Conservation (phyloP, 1,284 basidiomycete species). For the Fomes fomentarius region DNA sequence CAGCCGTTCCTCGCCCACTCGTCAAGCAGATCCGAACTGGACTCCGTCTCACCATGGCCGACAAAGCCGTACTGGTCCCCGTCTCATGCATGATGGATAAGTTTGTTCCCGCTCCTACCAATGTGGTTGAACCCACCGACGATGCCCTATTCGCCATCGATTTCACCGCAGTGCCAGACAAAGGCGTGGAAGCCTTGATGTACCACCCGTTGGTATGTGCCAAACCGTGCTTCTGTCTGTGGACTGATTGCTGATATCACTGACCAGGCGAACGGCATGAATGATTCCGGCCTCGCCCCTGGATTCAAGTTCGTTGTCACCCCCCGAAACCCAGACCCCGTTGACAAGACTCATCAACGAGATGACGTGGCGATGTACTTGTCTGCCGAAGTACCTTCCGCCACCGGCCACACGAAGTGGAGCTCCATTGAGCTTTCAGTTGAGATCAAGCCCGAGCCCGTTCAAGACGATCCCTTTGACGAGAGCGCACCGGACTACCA, state of each 20-base stretch:
- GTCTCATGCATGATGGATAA: background rate
- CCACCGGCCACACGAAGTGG: background rate
- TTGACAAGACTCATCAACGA: background rate
- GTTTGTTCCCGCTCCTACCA: background rate
- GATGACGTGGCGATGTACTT: background rate
- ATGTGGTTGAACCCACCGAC: background rate
- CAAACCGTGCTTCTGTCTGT: background rate
- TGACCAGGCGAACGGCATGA: background rate
- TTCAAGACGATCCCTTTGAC: conserved; percentile 2
- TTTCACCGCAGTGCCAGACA: background rate
- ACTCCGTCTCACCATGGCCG: background rate
- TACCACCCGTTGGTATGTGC: background rate
- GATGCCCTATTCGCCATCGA: background rate
- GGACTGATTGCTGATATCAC: background rate
- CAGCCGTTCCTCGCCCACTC: background rate
- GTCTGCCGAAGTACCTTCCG: background rate
- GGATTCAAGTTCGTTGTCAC: background rate
- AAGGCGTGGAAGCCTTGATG: background rate
- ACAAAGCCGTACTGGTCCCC: background rate
- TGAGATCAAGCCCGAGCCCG: background rate
- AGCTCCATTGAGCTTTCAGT: background rate
- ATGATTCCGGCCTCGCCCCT: no score
- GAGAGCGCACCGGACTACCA: background rate
- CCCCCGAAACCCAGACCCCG: background rate
- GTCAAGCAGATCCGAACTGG: conserved; percentile 1